Evolutionary conservation across 768 basidiomycete genomes (phyloP), one percentile per base, ranked within the genome.

Genomic region (Asterophora parasitica): DNA sequence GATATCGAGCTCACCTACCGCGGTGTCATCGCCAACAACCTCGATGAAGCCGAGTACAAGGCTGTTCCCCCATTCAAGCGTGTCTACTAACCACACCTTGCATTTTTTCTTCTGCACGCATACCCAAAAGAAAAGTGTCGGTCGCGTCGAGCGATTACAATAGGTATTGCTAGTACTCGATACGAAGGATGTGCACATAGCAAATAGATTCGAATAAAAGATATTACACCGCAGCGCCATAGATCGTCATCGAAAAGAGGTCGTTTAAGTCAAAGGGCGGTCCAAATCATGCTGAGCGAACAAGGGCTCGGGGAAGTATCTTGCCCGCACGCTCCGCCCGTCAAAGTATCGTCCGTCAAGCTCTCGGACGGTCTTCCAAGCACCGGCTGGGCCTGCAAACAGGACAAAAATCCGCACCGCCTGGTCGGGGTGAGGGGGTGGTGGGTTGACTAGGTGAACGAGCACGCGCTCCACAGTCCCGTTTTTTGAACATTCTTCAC

Each of bases 21-120:
- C 59, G 62, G 65, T 20, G 96, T 99, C 56, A 94, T 91, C 60
- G 74, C 68, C 56, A 79, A 69, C 41, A 98, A 96, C 36, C 79
- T 98, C 36, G 95, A 99, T 63, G 91, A 95, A 72, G 85, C 81
- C 60, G 95, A 97, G 73, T 95, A 94, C 85, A 95, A 94, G 76
- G 62, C 87, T 33, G 92, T 98, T 28, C 95, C 95, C 54, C 95
- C 95, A 11, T 96, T 96, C 83, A 95, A 95, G 79, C 90, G 92
- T 67, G 88, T 89, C 46, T 95, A 94, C 70, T 94, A 77, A 66
- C 23, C 6, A 23, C 23, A 6, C 23, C 6, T 23, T 23, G 23
- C 58, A 28, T 6, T 13, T 28, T 40, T 3, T 39, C 34, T 5
- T 39, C 28, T 35, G 3, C 16, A 44, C 30, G 12, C 32, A 20